A percentile compares a stretch with the other conserved stretches of the same genome.
These are phyloP conservation scores for Bacidia rubella DNA, from an alignment of 495 filamentous ascomycete genomes.

Conservation along the genomic window DNA sequence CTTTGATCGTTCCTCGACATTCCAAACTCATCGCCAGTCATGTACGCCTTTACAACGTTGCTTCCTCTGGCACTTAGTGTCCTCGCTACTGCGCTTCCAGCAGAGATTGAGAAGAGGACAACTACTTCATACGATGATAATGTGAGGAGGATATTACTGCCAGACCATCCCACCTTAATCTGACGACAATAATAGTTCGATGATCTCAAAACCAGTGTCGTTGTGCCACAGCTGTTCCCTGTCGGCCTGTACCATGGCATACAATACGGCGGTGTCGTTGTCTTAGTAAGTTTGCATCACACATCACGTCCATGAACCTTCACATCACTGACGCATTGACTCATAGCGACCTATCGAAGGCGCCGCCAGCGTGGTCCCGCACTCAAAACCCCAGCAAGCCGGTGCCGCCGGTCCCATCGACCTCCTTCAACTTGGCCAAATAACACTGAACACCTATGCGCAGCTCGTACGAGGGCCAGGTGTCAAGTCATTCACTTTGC, in stretches of 20 bases:
- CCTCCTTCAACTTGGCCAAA: background rate
- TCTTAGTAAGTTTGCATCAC: background rate
- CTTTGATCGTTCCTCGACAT: background rate
- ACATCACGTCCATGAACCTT: background rate
- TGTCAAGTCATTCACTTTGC: conserved; percentile 1
- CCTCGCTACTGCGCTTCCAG: background rate
- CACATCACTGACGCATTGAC: background rate
- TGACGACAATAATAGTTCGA: background rate
- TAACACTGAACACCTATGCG: conserved; percentile 4
- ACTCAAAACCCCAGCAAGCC: conserved; percentile 5
- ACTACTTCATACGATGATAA: background rate
- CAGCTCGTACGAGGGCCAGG: conserved; percentile 3
- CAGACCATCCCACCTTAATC: background rate
- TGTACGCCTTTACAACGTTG: conserved; percentile 1
- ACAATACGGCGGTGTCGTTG: background rate
- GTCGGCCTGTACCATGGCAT: conserved; percentile 3
- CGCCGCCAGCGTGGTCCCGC: conserved; percentile 1
- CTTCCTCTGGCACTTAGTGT: background rate
- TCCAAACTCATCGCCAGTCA: background rate
- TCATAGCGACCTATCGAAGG: conserved; percentile 1
- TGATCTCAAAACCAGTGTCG: conserved; percentile 3
- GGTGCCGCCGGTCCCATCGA: conserved; percentile 2
- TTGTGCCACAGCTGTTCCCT: conserved; percentile 1
- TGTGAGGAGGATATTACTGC: background rate
- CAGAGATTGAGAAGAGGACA: background rate